These are phyloP conservation scores for Platanthera guangdongensis DNA, from an alignment of 106 monocot species.

Conservation along the genomic window DNA sequence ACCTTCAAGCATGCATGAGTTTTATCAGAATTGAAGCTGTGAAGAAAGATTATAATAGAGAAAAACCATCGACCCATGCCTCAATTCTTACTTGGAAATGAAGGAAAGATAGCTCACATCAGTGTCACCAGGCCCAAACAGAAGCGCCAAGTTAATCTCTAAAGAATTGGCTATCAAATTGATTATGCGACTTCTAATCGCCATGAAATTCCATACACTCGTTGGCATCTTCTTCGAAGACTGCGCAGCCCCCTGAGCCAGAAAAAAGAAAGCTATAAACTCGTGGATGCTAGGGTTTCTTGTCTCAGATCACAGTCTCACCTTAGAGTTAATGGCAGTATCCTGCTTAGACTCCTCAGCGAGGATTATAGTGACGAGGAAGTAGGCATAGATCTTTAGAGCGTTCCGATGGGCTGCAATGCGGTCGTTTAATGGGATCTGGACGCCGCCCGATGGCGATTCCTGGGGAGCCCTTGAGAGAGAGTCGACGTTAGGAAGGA, in stretches of 20 bases:
- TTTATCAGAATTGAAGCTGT: background rate
- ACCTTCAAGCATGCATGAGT: constrained; percentile 31
- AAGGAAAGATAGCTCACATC: constrained; percentile 82
- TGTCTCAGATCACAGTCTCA: background rate
- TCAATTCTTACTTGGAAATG: constrained; percentile 51
- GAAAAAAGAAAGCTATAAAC: background rate
- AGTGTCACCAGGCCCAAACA: constrained; percentile 55
- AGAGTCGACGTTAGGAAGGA: constrained; percentile 72
- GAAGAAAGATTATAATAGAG: background rate
- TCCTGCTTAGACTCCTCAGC: constrained; percentile 42
- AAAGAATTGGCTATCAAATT: constrained; percentile 78
- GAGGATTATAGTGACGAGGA: constrained; percentile 56
- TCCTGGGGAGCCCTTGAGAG: constrained; percentile 40
- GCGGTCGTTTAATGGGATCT: constrained; percentile 14
- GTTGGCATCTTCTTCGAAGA: constrained; percentile 42
- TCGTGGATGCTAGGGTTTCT: background rate
- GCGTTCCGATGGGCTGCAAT: constrained; percentile 70
- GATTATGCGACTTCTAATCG: constrained; percentile 54
- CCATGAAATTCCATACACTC: constrained; percentile 72
- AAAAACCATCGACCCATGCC: background rate
- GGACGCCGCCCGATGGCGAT: constrained; percentile 1
- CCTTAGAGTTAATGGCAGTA: constrained; percentile 18
- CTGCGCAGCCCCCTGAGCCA: constrained; percentile 26
- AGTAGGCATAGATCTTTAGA: constrained; percentile 90
- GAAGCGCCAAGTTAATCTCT: constrained; percentile 59